Evolutionary conservation across 1,139 yeast genomes (phyloP), one percentile per base, ranked within the genome.

Genomic region (Hansenula lynferdii): DNA sequence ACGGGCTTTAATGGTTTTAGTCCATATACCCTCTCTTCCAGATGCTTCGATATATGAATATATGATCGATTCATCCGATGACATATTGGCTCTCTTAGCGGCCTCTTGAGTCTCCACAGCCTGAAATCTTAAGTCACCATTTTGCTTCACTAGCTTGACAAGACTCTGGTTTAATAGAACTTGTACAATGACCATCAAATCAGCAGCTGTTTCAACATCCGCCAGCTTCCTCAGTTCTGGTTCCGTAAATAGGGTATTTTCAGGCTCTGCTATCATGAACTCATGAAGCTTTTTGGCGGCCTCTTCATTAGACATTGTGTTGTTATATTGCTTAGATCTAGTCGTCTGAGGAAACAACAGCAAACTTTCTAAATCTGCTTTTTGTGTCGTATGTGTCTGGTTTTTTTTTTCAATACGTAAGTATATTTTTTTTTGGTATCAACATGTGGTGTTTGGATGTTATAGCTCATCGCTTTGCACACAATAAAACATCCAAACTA

Each of bases 11-110:
- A 92, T 77, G 10, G 96, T 87, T 62, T 89, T 89, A 15, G 96
- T 86, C 98, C 98, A 92, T 38, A 84, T 83, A 35, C 97, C 97
- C 61, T 90, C 97, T 58, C 97, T 74, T 4, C 94, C 96, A 8
- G 96, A 77, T 0, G 95, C 95, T 56, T 86, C 96, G 48, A 92
- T 92, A 56, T 87, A 81, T 0, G 92, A 80, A 58, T 90, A 94
- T 28, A 92, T 85, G 77, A 92, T 79, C 26, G 92, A 84, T 61
- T 94, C 98, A 54, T 94, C 99, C 17, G 80, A 77, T 14, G 75
- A 60, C 96, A 92, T 87, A 30, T 77, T 72, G 27, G 80, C 70
- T 47, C 85, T 77, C 54, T 82, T 84, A 25, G 67, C 71, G 10
- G 95, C 94, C 48, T 85, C 95, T 14, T 70, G 62, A 31, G 68